Base-by-base conservation (phyloP, 306 rosid genomes). In the Cicer chorassanicum region DNA sequence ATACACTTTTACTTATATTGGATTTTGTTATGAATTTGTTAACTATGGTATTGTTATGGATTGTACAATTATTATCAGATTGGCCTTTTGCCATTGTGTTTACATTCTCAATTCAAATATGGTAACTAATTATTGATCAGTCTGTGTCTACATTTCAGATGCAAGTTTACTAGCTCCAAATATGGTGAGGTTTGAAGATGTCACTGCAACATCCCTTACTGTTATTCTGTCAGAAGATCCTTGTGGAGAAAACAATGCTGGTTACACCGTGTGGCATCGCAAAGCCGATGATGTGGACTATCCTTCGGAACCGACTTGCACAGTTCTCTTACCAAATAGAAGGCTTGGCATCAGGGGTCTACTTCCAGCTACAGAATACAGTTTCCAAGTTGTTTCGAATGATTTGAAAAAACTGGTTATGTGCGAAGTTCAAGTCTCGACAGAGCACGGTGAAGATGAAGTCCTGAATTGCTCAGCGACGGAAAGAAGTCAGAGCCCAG, bases 401-500 rank as follows among this genome's bases (percentile, higher is more conserved):
- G 90, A 81, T 48, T 65, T 75, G 5, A 80, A 68, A 48, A 85
- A 88, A 59, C 62, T 61, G 16, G 79, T 82, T 34, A 77, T 8
- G 61, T 84, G 88, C n/a, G 92, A 88, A 88, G 89, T 81, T 81
- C 88, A 70, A 72, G 46, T 83, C 80, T 87, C 93, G 13, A 93
- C 96, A 1, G 79, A 82, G 84, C 83, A 71, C 60, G 82, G 78
- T 1, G 82, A 82, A 14, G 89, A 91, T 40, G 98, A 90, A 63
- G 86, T 61, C 40, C 86, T 86, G 3, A 86, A 81, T 75, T 84
- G 87, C 79, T 86, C 84, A 15, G 84, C 85, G 54, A 80, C 85
- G 15, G 97, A 93, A 72, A 85, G 96, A 87, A 88, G 93, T 84
- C 96, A 86, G 81, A 93, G 98, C 63, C 96, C 96, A 6, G 88